These are phyloP conservation scores for Elsinoe fawcettii DNA, from an alignment of 2,329 filamentous ascomycete species.

Conservation along the genomic window DNA sequence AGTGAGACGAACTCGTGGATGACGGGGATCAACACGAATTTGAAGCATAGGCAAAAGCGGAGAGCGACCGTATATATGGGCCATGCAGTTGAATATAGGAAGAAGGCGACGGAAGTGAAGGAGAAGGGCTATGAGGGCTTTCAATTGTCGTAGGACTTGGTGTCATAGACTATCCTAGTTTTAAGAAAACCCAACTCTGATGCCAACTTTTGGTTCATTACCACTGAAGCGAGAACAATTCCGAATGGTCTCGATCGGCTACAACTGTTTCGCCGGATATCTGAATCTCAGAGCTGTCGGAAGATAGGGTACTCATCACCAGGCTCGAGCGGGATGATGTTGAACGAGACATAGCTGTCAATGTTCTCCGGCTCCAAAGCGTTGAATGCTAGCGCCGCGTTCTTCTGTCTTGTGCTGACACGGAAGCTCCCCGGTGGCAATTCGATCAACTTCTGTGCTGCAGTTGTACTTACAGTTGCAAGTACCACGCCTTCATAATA, in stretches of 20 bases:
- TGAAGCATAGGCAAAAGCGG: conserved; percentile 40
- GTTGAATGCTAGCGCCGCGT: conserved; percentile 31
- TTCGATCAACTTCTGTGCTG: conserved; percentile 23
- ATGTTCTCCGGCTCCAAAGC: conserved; percentile 34
- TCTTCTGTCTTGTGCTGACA: conserved; percentile 31
- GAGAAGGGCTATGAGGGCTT: conserved; percentile 19
- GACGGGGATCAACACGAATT: conserved; percentile 48
- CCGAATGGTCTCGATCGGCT: no score
- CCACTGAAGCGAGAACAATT: no score
- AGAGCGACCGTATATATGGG: conserved; percentile 43
- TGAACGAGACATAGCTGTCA: conserved; percentile 32
- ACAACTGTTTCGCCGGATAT: neutral
- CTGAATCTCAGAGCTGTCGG: conserved; percentile 2
- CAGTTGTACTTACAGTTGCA: conserved; percentile 28
- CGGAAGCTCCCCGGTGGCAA: conserved; percentile 30
- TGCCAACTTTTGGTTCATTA: neutral
- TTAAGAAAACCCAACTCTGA: neutral
- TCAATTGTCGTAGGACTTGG: neutral
- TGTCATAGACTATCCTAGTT: neutral
- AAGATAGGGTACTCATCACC: conserved; percentile 32
- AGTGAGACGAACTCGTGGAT: conserved; percentile 49
- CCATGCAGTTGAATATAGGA: conserved; percentile 38
- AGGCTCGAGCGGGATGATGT: conserved; percentile 30
- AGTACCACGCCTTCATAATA: conserved; percentile 31
- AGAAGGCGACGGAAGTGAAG: conserved; percentile 25